Evolutionary conservation across 345 rosid species (phyloP).

Genomic region (Euphorbia peplus): DNA sequence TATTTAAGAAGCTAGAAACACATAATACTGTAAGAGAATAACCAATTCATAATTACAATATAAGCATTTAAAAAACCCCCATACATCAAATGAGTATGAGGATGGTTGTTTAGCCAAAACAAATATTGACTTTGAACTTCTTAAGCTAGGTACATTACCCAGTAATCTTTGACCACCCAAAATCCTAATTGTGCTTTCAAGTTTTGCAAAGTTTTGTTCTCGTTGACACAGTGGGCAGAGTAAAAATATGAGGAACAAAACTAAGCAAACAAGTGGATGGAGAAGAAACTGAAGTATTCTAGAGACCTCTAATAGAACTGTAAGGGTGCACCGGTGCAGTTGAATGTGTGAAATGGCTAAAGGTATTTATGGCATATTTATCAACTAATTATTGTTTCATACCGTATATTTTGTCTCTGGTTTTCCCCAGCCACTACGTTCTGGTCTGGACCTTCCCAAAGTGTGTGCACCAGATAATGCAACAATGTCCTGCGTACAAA

Average conservation of each 20-base stretch:
- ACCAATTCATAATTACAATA: not conserved
- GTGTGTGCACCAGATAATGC: slow-evolving; percentile 98
- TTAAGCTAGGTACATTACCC: not conserved
- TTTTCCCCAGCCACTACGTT: slow-evolving; percentile 96
- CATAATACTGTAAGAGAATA: not conserved
- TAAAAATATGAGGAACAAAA: not conserved
- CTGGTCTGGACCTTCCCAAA: slow-evolving; percentile 90
- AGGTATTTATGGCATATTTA: not conserved
- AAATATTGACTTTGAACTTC: not conserved
- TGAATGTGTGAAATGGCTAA: not conserved
- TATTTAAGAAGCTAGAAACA: not conserved
- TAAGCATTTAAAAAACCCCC: not conserved
- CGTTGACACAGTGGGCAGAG: too few species aligned
- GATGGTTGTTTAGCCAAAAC: not conserved
- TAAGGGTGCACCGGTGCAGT: not conserved
- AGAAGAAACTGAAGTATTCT: not conserved
- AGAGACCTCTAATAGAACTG: not conserved
- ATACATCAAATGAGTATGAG: not conserved
- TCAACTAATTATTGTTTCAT: slow-evolving; percentile 16
- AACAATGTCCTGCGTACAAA: slow-evolving; percentile 69
- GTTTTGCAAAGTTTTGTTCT: not conserved
- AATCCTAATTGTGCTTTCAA: not conserved
- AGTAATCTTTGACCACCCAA: not conserved
- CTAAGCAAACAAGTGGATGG: not conserved
- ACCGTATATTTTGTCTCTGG: slow-evolving; percentile 96